Conservation (phyloP, 1,139 yeast genomes). For the Candida labiduridarum region DNA sequence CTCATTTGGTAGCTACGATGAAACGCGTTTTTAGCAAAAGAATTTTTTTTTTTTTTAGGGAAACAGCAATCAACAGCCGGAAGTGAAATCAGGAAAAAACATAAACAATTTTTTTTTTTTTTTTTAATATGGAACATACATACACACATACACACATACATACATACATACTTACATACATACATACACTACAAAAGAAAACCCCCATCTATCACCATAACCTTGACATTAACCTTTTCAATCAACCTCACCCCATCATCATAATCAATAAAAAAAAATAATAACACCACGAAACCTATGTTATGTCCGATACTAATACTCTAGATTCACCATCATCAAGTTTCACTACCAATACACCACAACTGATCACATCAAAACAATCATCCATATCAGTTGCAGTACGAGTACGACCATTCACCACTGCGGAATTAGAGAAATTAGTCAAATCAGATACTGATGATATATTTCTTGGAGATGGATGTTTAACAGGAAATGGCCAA, state of each 20-base stretch:
- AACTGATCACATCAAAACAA: constrained; percentile 31
- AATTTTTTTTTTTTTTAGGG: neutral
- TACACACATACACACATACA: neutral
- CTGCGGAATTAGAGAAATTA: constrained; percentile 52
- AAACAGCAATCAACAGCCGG: neutral
- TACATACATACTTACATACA: neutral
- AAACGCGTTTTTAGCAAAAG: neutral
- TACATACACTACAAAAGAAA: neutral
- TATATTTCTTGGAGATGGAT: constrained; percentile 61
- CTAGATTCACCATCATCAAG: constrained; percentile 5
- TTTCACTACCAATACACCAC: neutral
- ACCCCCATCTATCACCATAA: neutral
- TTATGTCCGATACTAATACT: constrained; percentile 5
- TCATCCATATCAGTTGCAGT: constrained; percentile 80
- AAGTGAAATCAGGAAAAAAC: constrained; percentile 3
- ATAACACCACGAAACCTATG: constrained; percentile 2
- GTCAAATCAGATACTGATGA: constrained; percentile 35
- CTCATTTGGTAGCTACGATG: neutral
- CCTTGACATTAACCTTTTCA: neutral
- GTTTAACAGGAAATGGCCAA: constrained; percentile 27
- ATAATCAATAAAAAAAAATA: too few species aligned
- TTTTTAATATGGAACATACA: neutral
- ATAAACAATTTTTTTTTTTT: constrained; percentile 1
- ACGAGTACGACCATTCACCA: constrained; percentile 83
- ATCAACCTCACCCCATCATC: neutral